Evolutionary conservation across 192 early-diverging fungal species (phyloP), one percentile per base, ranked within the genome.

Genomic region (Chytriomyces sp.): DNA sequence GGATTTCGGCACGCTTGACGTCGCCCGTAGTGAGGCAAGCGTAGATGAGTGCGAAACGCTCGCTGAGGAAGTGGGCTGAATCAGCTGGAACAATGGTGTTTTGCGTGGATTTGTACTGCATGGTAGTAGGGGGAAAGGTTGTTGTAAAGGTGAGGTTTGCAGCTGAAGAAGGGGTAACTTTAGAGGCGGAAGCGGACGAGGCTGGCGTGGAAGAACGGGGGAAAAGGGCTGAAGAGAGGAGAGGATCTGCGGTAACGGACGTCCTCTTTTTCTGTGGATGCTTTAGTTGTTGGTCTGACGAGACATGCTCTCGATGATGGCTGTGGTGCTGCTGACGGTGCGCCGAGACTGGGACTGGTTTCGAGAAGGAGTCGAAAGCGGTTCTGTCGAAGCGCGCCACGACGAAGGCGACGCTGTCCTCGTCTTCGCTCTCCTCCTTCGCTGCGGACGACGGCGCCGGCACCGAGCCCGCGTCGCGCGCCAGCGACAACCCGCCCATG

Each of bases 21-120:
- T 91, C 82, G 4, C 93, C 90, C 1, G 89, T 86, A n/a, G 84
- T 73, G 44, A 97, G 70, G 61, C 91, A 92, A 1, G 91, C 93
- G 41, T 53, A 74, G 22, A 82, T 75, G 7, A 77, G 33, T 1
- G 74, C 72, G 39, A 78, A 25, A 0, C 77, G 73, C 61, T 82
- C 81, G 36, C 31, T 55, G 22, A 56, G 17, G 22, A 68, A 54
- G 32, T 31, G 40, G 5, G 44, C 52, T 55, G 66, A 26, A 56
- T 68, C 66, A 22, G n/a, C 26, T 30, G 66, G 52, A 19, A 53
- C 49, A 10, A 68, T 39, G 17, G 37, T 37, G 37, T 32, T 62
- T 32, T 28, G 32, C 14, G 32, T 19, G 10, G 60, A 37, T 32
- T 39, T 62, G 60, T n/a, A n/a, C n/a, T n/a, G n/a, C n/a, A n/a